phyloP scores from a whole-genome alignment of 345 rosid genomes.

The Brassica juncea region DNA sequence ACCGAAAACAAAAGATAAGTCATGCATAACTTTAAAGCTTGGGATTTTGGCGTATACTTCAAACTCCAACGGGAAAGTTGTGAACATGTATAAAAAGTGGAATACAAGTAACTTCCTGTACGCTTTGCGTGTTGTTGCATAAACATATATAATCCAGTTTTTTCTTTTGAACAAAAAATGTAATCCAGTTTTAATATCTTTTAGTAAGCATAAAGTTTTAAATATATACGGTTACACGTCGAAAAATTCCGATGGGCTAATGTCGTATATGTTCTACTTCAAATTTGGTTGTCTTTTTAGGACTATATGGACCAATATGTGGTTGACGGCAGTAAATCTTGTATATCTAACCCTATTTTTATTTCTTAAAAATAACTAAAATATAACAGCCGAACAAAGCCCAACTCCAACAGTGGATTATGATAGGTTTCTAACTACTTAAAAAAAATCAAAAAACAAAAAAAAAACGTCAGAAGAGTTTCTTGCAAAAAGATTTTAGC shows the following conservation, averaged over 20 bases:
- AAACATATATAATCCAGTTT: background rate
- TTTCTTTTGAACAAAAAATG: too few species aligned
- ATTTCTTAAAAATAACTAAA: background rate
- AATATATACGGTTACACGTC: background rate
- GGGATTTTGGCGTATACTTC: conserved; percentile 23
- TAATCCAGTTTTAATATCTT: background rate
- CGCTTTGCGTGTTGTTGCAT: conserved; percentile 19
- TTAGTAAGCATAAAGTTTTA: background rate
- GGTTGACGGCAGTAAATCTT: background rate
- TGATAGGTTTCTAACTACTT: too few species aligned
- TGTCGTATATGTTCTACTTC: background rate
- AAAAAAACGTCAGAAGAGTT: too few species aligned
- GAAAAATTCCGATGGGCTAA: background rate
- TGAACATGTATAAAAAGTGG: conserved; percentile 14
- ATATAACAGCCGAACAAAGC: background rate
- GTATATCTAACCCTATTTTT: background rate
- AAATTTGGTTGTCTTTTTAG: background rate
- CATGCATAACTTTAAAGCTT: background rate
- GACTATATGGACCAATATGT: background rate
- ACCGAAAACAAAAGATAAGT: background rate
- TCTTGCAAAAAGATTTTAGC: too few species aligned
- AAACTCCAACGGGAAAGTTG: conserved; percentile 28
- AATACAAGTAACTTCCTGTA: conserved; percentile 13
- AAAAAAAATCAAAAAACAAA: too few species aligned
- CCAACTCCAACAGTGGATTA: too few species aligned